phyloP scores from a whole-genome alignment of 2,329 filamentous ascomycete genomes.

The Daldinia sp. region DNA sequence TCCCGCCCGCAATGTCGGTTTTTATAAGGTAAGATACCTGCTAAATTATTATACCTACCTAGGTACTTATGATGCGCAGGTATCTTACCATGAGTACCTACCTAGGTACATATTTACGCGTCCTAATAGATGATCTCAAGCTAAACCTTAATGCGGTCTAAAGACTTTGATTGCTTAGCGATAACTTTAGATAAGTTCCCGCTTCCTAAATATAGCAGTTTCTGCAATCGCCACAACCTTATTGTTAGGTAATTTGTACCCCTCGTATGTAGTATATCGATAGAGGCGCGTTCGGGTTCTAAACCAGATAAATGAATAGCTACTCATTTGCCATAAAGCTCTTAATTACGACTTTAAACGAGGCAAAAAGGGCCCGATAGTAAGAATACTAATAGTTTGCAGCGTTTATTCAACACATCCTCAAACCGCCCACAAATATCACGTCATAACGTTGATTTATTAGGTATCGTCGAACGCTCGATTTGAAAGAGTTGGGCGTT shows the following conservation, averaged over 20 bases:
- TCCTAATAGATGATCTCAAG: not conserved
- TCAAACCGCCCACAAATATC: too few relatives aligned
- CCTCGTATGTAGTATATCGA: too few relatives aligned
- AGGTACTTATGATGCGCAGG: too few relatives aligned
- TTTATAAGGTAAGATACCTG: too few relatives aligned
- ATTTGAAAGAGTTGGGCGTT: not conserved
- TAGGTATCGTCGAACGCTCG: not conserved
- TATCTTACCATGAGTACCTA: too few relatives aligned
- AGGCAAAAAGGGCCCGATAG: not conserved
- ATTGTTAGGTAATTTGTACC: too few relatives aligned
- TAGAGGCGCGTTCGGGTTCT: not conserved
- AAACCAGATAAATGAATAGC: not conserved
- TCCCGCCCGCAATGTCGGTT: too few relatives aligned
- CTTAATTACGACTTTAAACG: not conserved
- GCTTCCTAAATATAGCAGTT: not conserved
- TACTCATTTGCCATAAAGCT: not conserved
- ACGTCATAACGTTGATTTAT: too few relatives aligned
- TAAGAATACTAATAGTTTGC: not conserved
- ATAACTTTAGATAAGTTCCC: conserved; percentile 12
- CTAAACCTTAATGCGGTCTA: not conserved
- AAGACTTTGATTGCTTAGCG: not conserved
- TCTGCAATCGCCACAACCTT: not conserved
- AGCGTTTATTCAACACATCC: too few relatives aligned
- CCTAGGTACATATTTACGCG: not conserved
- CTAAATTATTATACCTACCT: too few relatives aligned